phyloP scores from a whole-genome alignment of 1,284 basidiomycete species.

The Boletellus deceptivus region DNA sequence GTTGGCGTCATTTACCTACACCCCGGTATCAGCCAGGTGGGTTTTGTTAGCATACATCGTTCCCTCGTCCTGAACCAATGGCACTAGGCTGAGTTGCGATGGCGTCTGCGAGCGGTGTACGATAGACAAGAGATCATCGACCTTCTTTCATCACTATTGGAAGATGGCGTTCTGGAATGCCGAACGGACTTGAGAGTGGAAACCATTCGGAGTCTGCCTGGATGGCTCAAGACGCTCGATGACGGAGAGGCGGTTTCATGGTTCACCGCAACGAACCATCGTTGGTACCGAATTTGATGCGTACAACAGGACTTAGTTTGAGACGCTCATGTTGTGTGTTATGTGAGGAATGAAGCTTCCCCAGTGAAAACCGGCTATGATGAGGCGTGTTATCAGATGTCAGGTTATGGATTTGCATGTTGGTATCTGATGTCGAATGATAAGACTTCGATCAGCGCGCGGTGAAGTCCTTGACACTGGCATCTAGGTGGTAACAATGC shows the following conservation, averaged over 20 bases:
- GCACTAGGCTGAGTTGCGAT: conserved; percentile 60
- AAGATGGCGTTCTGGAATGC: conserved; percentile 46
- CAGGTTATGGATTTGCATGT: too few species aligned
- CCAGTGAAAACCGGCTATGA: too few species aligned
- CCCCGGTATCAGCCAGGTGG: conserved; percentile 74
- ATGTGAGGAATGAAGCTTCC: too few species aligned
- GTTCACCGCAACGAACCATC: conserved; percentile 42
- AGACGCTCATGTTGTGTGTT: too few species aligned
- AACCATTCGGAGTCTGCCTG: conserved; percentile 20
- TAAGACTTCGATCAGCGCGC: too few species aligned
- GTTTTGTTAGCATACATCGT: conserved; percentile 19
- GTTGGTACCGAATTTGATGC: conserved; percentile 52
- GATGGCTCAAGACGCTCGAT: conserved; percentile 38
- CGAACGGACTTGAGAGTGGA: conserved; percentile 25
- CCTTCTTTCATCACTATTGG: conserved; percentile 53
- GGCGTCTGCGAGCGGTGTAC: conserved; percentile 64
- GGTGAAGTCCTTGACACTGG: too few species aligned
- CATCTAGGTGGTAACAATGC: too few species aligned
- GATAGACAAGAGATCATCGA: conserved; percentile 76
- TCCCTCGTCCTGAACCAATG: conserved; percentile 5
- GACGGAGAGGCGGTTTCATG: conserved; percentile 49
- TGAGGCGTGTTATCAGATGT: too few species aligned
- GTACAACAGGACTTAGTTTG: not conserved
- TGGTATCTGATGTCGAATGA: too few species aligned
- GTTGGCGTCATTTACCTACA: conserved; percentile 62